Evolutionary conservation across 331 rosid species (phyloP).

Genomic region (Acacia pycnantha): DNA sequence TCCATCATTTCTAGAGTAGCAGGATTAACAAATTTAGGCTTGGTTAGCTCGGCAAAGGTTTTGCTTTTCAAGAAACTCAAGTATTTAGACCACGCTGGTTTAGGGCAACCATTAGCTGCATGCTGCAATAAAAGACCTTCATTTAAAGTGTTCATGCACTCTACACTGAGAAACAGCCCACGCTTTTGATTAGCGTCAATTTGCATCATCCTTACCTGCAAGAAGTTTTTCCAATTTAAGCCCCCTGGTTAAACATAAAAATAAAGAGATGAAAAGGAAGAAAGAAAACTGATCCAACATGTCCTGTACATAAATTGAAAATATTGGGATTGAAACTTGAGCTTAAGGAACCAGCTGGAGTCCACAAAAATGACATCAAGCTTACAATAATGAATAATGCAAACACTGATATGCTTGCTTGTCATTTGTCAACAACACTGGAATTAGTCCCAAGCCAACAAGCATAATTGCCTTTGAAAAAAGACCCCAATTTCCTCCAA

Average conservation of each 20-base stretch:
- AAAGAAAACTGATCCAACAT: not conserved
- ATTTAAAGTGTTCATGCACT: conserved; percentile 80
- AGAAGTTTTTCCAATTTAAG: conserved; percentile 19
- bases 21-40: conserved; percentile 64
- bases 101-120: conserved; percentile 77
- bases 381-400: conserved; percentile 16
- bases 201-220: conserved; percentile 71
- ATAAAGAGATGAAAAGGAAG: not conserved
- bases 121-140: conserved; percentile 89
- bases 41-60: conserved; percentile 72
- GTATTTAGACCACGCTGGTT: conserved; percentile 82
- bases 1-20: conserved; percentile 64
- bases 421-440: not conserved
- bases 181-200: conserved; percentile 58
- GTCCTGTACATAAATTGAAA: conserved; percentile 10
- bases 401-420: not conserved
- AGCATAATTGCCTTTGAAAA: not conserved
- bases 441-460: conserved; percentile 6
- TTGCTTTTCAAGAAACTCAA: conserved; percentile 84
- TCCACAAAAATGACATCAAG: not conserved
- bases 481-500: not conserved
- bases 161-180: conserved; percentile 64
- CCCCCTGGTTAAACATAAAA: not conserved
- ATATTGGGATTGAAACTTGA: not conserved
- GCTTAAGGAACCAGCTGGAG: not conserved